Percentiles rank a stretch among this genome's conserved stretches.
These are phyloP conservation scores for Tolypocladium capitatum DNA, from an alignment of 2,329 filamentous ascomycete species.

Conservation along the genomic window DNA sequence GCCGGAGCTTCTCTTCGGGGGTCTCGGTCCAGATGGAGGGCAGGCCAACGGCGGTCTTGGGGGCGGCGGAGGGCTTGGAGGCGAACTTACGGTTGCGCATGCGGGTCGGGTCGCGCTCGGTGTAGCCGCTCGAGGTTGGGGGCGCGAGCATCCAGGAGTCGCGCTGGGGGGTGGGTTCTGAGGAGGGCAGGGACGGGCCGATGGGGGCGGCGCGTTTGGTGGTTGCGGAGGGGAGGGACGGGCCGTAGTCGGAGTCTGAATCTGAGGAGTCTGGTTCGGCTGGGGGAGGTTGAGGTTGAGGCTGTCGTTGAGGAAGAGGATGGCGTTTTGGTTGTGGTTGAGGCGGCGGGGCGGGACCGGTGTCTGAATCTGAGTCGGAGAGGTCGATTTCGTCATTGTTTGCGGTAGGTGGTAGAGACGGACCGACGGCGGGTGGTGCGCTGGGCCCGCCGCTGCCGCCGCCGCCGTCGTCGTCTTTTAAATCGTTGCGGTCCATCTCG, in stretches of 20 bases:
- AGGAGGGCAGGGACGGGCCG: constrained; percentile 20
- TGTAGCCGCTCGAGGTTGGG: constrained; percentile 40
- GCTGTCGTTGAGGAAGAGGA: constrained; percentile 14
- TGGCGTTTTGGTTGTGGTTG: not conserved
- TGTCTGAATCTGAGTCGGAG: constrained; percentile 20
- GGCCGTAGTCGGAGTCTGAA: constrained; percentile 37
- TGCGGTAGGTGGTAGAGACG: constrained; percentile 7
- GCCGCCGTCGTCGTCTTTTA: constrained; percentile 22
- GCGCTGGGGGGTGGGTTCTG: constrained; percentile 43
- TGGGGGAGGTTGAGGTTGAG: constrained; percentile 14
- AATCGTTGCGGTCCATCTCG: constrained; percentile 32
- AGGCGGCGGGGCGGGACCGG: constrained; percentile 20
- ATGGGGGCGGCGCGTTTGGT: constrained; percentile 32
- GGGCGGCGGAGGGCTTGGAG: constrained; percentile 32
- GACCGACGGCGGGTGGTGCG: constrained; percentile 11
- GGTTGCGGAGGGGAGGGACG: constrained; percentile 38
- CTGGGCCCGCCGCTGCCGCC: constrained; percentile 18
- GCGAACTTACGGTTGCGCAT: constrained; percentile 73
- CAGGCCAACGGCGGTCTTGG: constrained; percentile 23
- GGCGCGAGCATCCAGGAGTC: constrained; percentile 79
- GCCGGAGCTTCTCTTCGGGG: constrained; percentile 70
- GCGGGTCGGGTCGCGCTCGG: constrained; percentile 68
- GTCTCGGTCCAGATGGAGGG: constrained; percentile 83
- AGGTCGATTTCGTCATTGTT: constrained; percentile 25
- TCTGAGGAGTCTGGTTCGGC: constrained; percentile 26